Conservation (phyloP, 768 basidiomycete species). For the Tylopilus sp. region DNA sequence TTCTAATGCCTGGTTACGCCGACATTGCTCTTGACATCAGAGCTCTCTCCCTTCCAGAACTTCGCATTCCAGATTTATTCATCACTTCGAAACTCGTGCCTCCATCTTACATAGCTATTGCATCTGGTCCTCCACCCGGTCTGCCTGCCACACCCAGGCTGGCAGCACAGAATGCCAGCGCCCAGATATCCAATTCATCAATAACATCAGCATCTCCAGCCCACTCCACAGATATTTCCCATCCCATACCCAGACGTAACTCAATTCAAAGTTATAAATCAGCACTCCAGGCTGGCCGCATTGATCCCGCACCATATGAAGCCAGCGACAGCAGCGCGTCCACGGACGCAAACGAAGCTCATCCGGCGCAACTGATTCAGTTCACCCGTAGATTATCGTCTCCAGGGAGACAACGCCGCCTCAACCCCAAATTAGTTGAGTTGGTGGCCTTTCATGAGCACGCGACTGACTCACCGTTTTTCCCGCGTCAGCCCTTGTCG, state of each 20-base stretch:
- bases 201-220: slow-evolving; percentile 3
- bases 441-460: slow-evolving; percentile 9
- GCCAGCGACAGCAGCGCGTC: slow-evolving; percentile 41
- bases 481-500: slow-evolving; percentile 45
- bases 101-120: slow-evolving; percentile 25
- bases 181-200: slow-evolving; percentile 13
- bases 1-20: slow-evolving; percentile 59
- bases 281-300: slow-evolving; percentile 26
- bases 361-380: slow-evolving; percentile 24
- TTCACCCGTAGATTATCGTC: slow-evolving; percentile 30
- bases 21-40: slow-evolving; percentile 58
- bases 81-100: slow-evolving; percentile 49
- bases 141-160: slow-evolving; percentile 17
- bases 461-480: slow-evolving; percentile 18
- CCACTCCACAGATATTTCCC: slow-evolving; percentile 14
- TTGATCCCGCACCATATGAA: slow-evolving; percentile 38
- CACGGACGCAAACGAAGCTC: slow-evolving; percentile 42
- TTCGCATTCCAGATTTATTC: slow-evolving; percentile 58
- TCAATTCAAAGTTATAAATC: slow-evolving; percentile 43
- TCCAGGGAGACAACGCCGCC: slow-evolving; percentile 36
- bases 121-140: slow-evolving; percentile 25
- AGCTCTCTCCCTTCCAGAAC: slow-evolving; percentile 51
- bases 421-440: slow-evolving; percentile 55
- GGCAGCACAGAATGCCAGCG: neutral
- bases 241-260: slow-evolving; percentile 16